Percentiles rank a stretch among this genome's conserved stretches.
These are phyloP conservation scores for Calonectria honghensis DNA, from an alignment of 2,329 filamentous ascomycete species.

Conservation along the genomic window DNA sequence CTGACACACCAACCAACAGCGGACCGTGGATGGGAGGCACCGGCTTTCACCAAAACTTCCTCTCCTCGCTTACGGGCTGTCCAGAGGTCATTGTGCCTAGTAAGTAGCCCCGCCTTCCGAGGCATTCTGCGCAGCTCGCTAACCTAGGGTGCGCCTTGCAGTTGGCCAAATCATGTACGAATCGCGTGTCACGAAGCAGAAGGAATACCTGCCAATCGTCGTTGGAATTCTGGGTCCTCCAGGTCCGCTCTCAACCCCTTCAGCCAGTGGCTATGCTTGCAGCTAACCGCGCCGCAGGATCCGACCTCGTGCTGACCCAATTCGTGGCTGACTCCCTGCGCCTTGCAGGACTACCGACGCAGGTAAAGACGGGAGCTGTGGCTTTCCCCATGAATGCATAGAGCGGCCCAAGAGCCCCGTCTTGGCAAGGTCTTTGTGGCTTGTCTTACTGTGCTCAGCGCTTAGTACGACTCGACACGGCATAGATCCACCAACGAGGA, in stretches of 20 bases:
- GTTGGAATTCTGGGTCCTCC: not conserved
- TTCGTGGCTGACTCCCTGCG: not conserved
- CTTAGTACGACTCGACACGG: not conserved
- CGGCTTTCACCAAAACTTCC: not conserved
- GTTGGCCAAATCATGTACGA: constrained; percentile 15
- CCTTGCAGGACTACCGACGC: not conserved
- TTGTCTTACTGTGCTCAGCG: not conserved
- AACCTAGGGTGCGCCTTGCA: not conserved
- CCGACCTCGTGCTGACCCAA: not conserved
- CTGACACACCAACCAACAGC: not conserved
- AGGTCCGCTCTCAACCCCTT: not conserved
- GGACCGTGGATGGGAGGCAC: constrained; percentile 12
- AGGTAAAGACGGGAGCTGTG: not conserved
- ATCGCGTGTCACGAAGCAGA: not conserved
- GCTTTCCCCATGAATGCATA: not conserved
- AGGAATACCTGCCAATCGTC: not conserved
- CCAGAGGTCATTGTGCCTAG: constrained; percentile 9
- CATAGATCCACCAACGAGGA: not conserved
- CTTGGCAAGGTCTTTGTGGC: not conserved
- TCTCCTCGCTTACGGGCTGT: constrained; percentile 3
- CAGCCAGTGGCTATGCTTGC: constrained; percentile 11
- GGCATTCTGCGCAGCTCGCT: not conserved
- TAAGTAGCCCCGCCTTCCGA: not conserved
- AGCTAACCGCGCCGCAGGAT: constrained; percentile 10
- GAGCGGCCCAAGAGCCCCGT: not conserved